Evolutionary conservation across 1,139 yeast genomes (phyloP).

Genomic region (Yamadazyma diddensiae): DNA sequence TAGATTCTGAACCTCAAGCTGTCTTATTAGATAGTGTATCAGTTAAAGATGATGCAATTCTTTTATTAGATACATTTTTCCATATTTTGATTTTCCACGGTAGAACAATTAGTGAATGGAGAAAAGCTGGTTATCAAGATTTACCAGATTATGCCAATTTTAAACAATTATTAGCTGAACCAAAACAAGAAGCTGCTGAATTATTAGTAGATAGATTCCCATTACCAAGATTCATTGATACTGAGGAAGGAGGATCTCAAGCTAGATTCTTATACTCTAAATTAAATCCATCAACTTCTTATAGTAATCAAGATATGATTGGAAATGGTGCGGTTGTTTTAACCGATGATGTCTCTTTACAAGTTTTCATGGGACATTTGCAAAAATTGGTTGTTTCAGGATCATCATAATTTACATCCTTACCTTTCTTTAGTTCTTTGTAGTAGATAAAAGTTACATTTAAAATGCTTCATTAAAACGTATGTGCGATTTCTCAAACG

Average conservation of each 20-base stretch:
- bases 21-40: constrained; percentile 94
- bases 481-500: too few relatives aligned
- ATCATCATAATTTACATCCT: constrained; percentile 23
- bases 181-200: constrained; percentile 90
- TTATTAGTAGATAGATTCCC: constrained; percentile 82
- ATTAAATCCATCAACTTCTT: constrained; percentile 89
- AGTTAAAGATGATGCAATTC: constrained; percentile 81
- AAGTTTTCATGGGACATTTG: constrained; percentile 87
- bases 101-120: constrained; percentile 92
- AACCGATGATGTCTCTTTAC: constrained; percentile 92
- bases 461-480: too few relatives aligned
- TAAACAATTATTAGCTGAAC: constrained; percentile 81
- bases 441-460: too few relatives aligned
- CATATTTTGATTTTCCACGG: constrained; percentile 95
- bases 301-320: constrained; percentile 56
- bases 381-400: constrained; percentile 74
- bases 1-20: constrained; percentile 81
- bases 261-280: constrained; percentile 94
- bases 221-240: constrained; percentile 53
- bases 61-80: constrained; percentile 92
- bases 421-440: not conserved
- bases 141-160: constrained; percentile 87
- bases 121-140: constrained; percentile 92
- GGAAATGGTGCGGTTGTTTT: constrained; percentile 75
- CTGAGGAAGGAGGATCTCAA: constrained; percentile 97